Base-by-base conservation (phyloP, 371 early-diverging fungal genomes). In the Lichtheimia corymbifera region DNA sequence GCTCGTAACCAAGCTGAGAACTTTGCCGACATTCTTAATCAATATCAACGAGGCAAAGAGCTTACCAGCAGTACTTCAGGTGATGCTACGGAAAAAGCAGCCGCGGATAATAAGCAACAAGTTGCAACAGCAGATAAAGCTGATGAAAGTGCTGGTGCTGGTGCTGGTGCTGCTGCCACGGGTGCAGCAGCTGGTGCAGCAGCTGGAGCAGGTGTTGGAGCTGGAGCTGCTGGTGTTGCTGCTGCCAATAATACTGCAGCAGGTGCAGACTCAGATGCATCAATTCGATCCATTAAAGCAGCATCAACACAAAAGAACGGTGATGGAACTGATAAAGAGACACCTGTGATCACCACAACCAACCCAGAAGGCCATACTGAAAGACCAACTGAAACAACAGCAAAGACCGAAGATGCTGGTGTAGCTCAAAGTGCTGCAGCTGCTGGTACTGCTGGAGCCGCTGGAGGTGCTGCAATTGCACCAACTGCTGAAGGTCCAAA, bases 1-100 rank as follows among this genome's bases (percentile, higher is more conserved):
- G 94, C 93, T 13, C 65, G 57, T 35, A 63, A 68, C 28, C 91
- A 91, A 74, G 91, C 90, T 47, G 80, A 83, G 62, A 70, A 77
- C 57, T 91, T 89, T 77, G 89, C 85, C 49, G 71, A 74, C 28
- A 50, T 83, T 28, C 73, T 85, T 3, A 61, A 62, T 51, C 68
- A 79, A 1, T 79, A 70, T 54, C 49, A 54, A 14, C 43, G 49
- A 24, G 70, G 61, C 5, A 63, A 43, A 43, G 42, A 49, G 20
- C 6, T 15, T 17, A 22, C 0, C 47, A 47, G 22, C 11, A 47
- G 47, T 22, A 47, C 47, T 18, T 18, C 47, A 47, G n/a, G 18
- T 47, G 47, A n/a, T 47, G 47, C 47, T 45, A n/a, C n/a, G 47
- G 9, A 0, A 22, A n/a, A n/a, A 18, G 17, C 47, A 7, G 18